phyloP scores from a whole-genome alignment of 257 asterid genomes.

The Lycium barbarum region DNA sequence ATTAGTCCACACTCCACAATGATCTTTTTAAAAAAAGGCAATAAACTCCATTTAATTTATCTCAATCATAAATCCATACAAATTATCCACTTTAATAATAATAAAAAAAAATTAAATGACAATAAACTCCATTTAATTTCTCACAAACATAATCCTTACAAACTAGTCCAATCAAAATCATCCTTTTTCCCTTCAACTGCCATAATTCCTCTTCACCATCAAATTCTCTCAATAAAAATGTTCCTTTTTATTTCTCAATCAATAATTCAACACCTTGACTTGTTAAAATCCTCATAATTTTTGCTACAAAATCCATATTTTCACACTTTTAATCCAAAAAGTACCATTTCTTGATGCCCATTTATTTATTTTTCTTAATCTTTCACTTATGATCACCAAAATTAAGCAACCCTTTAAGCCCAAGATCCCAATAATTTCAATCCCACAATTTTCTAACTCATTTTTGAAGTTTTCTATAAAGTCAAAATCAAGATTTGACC shows the following conservation, averaged over 20 bases:
- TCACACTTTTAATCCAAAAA: not conserved
- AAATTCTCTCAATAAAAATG: not conserved
- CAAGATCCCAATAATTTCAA: conserved; percentile 41
- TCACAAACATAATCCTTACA: not conserved
- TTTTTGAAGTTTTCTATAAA: conserved; percentile 44
- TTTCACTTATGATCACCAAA: conserved; percentile 58
- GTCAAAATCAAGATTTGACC: conserved; percentile 36
- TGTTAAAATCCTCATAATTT: not conserved
- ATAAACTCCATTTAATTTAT: no score
- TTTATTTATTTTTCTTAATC: not conserved
- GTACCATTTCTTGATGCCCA: conserved; percentile 12
- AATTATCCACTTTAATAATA: not conserved
- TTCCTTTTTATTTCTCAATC: not conserved
- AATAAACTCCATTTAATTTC: not conserved
- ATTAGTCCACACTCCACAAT: not conserved
- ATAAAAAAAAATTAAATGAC: not conserved
- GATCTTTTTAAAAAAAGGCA: no score
- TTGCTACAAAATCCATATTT: not conserved
- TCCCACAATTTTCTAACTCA: conserved; percentile 43
- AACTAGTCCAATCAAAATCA: not conserved
- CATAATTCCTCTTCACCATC: not conserved
- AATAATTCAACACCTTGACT: not conserved
- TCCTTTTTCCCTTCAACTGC: not conserved
- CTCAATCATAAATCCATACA: not conserved
- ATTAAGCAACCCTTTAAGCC: conserved; percentile 54